Evolutionary conservation across 2,329 filamentous ascomycete genomes (phyloP).

Genomic region (Cytospora mali): DNA sequence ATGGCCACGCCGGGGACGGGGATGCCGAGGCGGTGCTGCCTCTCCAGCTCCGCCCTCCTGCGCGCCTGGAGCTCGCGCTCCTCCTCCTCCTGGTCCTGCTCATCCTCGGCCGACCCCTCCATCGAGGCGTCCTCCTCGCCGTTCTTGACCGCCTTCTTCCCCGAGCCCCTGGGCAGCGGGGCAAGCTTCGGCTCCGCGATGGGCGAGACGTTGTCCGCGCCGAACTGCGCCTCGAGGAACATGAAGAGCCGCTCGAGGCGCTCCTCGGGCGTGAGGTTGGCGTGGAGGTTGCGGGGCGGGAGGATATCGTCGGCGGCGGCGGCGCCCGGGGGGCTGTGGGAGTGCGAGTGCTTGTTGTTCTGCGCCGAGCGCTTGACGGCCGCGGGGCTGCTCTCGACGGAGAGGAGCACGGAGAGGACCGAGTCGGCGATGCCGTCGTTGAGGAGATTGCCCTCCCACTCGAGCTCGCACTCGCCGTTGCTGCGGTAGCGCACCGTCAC

Average conservation of each 20-base stretch:
- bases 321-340: constrained; percentile 42
- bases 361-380: constrained; percentile 78
- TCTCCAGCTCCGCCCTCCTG: constrained; percentile 70
- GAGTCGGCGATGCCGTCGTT: constrained; percentile 99
- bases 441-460: constrained; percentile 97
- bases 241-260: constrained; percentile 85
- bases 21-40: constrained; percentile 82
- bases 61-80: constrained; percentile 54
- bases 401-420: constrained; percentile 88
- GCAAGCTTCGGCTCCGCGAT: constrained; percentile 67
- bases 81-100: constrained; percentile 40
- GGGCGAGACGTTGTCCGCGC: constrained; percentile 76
- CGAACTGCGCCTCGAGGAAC: constrained; percentile 97
- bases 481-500: constrained; percentile 77
- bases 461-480: constrained; percentile 81
- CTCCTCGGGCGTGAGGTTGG: constrained; percentile 70
- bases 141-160: constrained; percentile 39
- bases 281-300: constrained; percentile 69
- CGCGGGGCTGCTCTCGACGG: constrained; percentile 90
- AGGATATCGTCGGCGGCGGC: constrained; percentile 45
- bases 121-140: constrained; percentile 18
- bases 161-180: constrained; percentile 32
- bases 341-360: constrained; percentile 45
- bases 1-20: constrained; percentile 89
- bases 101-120: constrained; percentile 35